Conservation (phyloP, 192 early-diverging fungal species). For the Umbelopsis vinacea region DNA sequence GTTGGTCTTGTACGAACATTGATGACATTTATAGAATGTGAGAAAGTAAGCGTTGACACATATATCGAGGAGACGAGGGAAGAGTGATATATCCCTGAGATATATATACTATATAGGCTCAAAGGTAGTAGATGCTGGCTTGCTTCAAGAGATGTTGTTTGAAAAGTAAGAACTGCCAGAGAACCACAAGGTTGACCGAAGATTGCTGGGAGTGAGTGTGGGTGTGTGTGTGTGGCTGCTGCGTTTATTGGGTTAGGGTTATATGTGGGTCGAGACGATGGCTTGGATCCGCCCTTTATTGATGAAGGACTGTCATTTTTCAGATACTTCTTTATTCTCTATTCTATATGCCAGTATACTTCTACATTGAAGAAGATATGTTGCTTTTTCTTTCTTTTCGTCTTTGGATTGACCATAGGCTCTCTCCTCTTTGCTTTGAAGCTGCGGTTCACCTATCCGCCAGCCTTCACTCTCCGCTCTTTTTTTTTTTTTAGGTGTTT, state of each 20-base stretch:
- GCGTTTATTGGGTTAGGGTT: too few species aligned
- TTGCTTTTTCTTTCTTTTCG: background rate
- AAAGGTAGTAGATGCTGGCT: background rate
- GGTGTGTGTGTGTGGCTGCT: too few species aligned
- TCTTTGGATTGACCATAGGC: background rate
- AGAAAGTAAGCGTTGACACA: background rate
- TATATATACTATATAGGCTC: constrained; percentile 19
- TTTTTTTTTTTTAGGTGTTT: background rate
- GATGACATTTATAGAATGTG: constrained; percentile 13
- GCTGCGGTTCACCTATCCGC: background rate
- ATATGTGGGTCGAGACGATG: too few species aligned
- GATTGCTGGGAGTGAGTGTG: too few species aligned
- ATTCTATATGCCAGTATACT: background rate
- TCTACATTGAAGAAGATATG: too few species aligned
- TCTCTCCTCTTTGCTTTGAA: too few species aligned
- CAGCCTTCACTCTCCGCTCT: background rate
- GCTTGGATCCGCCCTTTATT: too few species aligned
- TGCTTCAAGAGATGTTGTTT: background rate
- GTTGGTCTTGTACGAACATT: constrained; percentile 21
- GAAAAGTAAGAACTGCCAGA: constrained; percentile 3
- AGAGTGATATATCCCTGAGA: constrained; percentile 1
- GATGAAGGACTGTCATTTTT: too few species aligned
- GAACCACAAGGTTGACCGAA: background rate
- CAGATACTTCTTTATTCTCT: background rate
- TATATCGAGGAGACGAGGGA: background rate